Base-by-base conservation (phyloP, 768 basidiomycete genomes). In the Suillus clintonianus region DNA sequence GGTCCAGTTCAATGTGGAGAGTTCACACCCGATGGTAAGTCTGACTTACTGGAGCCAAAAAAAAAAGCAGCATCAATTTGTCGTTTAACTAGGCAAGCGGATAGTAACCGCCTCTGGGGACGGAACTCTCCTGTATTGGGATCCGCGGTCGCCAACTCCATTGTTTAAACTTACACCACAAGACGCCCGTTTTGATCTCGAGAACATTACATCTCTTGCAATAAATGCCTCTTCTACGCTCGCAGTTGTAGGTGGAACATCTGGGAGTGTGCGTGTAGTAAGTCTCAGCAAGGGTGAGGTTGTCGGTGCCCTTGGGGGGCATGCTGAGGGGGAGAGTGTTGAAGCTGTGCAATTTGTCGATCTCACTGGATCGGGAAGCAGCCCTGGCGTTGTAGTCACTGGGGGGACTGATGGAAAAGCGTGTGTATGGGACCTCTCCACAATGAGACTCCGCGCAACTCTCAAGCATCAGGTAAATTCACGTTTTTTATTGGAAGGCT, bases 331-430 rank as follows among this genome's bases (percentile, higher is more conserved):
- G 27, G 92, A 97, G 72, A 95, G 92, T 69, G 87, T 97, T 30
- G 97, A 98, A 78, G 87, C 89, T 1, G 83, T 96, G 41, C 85
- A 83, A 56, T 98, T 97, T 72, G 84, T 95, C 30, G 93, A 95
- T 68, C 78, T 96, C 22, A 80, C 88, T 5, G 82, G 80, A 13
- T 84, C 87, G 0, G 83, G 80, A 5, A 79, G 68, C 9, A 83
- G 84, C 4, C 81, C 85, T 8, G 86, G 86, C 9, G 86, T 92
- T 22, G 88, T 89, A 13, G 87, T 94, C 0, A 94, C 92, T 2
- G 96, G 92, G 13, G 95, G 87, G 5, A 98, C 97, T 5, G 97
- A 99, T 71, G 95, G 95, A 0, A 96, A 94, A 72, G 91, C 89
- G 19, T 94, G 92, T 69, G 88, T 98, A 39, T 99, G 97, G 95